Conservation (phyloP, 345 rosid species). For the Acer campestre region DNA sequence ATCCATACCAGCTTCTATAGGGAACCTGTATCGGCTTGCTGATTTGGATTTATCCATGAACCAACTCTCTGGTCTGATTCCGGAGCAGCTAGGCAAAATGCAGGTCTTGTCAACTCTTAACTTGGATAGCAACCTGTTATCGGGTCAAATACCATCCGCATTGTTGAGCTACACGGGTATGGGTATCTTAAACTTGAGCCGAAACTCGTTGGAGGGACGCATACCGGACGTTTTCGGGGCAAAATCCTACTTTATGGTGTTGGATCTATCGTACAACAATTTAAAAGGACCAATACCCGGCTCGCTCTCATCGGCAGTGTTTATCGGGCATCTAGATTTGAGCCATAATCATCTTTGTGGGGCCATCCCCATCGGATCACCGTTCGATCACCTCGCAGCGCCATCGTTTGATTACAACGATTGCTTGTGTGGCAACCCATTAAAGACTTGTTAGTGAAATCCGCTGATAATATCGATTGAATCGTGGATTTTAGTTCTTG, state of each 20-base stretch:
- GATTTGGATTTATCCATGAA: conserved; percentile 81
- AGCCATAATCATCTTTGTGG: conserved; percentile 94
- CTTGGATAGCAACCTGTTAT: conserved; percentile 60
- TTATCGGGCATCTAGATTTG: conserved; percentile 78
- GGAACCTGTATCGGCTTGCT: conserved; percentile 66
- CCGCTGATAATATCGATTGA: background rate
- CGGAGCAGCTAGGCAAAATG: conserved; percentile 71
- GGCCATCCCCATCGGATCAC: conserved; percentile 72
- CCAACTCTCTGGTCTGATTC: conserved; percentile 61
- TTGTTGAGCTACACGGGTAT: conserved; percentile 59
- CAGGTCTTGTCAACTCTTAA: conserved; percentile 75
- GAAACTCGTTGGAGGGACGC: conserved; percentile 67
- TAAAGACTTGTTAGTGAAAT: conserved; percentile 53
- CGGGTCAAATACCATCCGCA: conserved; percentile 61
- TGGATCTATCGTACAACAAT: conserved; percentile 74
- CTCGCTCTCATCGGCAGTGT: conserved; percentile 59
- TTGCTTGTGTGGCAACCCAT: conserved; percentile 84
- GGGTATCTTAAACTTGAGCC: conserved; percentile 75
- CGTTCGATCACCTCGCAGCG: conserved; percentile 73
- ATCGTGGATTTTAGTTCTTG: background rate
- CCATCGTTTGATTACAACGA: conserved; percentile 72
- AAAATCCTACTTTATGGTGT: conserved; percentile 65
- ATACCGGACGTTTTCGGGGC: conserved; percentile 84
- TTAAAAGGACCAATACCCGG: conserved; percentile 69
- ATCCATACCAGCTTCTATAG: conserved; percentile 62